Base-by-base conservation (phyloP, 1,139 yeast genomes). In the Hemisphaericaspora lyxosophila region DNA sequence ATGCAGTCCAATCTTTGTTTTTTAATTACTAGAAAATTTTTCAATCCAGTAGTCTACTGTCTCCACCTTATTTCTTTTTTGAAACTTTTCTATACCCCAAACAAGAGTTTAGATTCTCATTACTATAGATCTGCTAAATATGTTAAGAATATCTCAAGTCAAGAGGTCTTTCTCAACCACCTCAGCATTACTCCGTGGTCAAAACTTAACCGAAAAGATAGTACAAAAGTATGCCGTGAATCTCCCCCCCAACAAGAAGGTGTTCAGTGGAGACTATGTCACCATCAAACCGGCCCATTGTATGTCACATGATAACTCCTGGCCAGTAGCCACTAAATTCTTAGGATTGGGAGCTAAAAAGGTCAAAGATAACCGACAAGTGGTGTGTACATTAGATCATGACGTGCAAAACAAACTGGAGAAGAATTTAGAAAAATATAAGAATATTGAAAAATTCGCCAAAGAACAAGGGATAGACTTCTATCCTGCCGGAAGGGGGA, bases 301-400 rank as follows among this genome's bases (percentile, higher is more conserved):
- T 62, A 92, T 94, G 98, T 87, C 97, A 11, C 99, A 92, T 61
- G 99, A 92, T 62, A 92, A 92, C 64, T 84, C 97, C 36, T 92
- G 99, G 98, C 99, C 99, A 0, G 97, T 92, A 19, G 98, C 98
- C 1, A 75, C 92, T 54, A 92, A 92, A 67, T 92, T 94, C 64
- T 88, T 81, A 83, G 96, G 96, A 5, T 73, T 92, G 27, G 98
- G 98, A 1, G 97, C 97, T 31, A 78, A 80, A 16, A 71, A 78
- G 45, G 86, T 92, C 45, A 79, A 84, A 52, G 85, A 92, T 55
- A 84, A 85, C 55, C 73, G 87, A 43, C 99, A 92, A 66, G 87
- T 92, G 26, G 97, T 92, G 35, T 85, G 89, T 73, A 92, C 98
- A 3, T 74, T 92, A 57, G 99, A 92, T 65, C 99, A 92, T 62